Percentiles rank a stretch among this genome's conserved stretches.
Evolutionary conservation across 2,329 filamentous ascomycete species (phyloP).

Genomic region (Nigrograna mackinnonii): DNA sequence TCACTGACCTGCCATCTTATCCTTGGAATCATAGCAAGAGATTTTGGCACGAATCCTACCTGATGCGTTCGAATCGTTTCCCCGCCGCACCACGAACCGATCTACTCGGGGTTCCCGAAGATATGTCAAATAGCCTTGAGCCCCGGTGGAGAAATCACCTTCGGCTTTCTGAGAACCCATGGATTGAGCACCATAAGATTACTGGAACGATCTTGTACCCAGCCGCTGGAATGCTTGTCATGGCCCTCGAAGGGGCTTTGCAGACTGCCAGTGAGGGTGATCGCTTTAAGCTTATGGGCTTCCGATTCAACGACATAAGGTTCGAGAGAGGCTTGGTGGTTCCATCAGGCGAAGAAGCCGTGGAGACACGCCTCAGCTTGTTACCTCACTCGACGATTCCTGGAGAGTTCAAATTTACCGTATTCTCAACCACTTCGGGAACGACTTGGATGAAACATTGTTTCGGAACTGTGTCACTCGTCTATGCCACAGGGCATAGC

Average conservation of each 20-base stretch:
- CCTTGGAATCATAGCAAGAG: conserved; percentile 28
- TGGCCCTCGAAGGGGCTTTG: background rate
- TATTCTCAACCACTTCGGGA: conserved; percentile 1
- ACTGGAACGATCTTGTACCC: conserved; percentile 7
- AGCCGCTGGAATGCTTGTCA: background rate
- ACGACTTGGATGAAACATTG: conserved; percentile 3
- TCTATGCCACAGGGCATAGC: background rate
- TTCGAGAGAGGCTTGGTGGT: conserved; percentile 3
- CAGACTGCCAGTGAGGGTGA: conserved; percentile 1
- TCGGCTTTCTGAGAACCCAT: conserved; percentile 45
- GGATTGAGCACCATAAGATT: conserved; percentile 53
- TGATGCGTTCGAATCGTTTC: conserved; percentile 15
- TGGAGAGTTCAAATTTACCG: conserved; percentile 1
- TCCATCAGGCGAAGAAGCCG: conserved; percentile 1
- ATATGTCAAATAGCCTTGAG: conserved; percentile 22
- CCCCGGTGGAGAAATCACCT: conserved; percentile 52
- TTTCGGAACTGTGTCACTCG: background rate
- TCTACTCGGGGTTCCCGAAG: conserved; percentile 17
- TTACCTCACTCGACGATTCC: conserved; percentile 1
- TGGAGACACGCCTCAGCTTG: conserved; percentile 3
- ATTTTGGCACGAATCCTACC: conserved; percentile 20
- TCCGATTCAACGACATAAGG: conserved; percentile 1
- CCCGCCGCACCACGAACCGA: conserved; percentile 22
- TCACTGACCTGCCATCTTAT: conserved; percentile 28
- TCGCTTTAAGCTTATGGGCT: background rate